Evolutionary conservation across 306 rosid species (phyloP), one percentile per base, ranked within the genome.

Genomic region (Leucaena leucocephala): DNA sequence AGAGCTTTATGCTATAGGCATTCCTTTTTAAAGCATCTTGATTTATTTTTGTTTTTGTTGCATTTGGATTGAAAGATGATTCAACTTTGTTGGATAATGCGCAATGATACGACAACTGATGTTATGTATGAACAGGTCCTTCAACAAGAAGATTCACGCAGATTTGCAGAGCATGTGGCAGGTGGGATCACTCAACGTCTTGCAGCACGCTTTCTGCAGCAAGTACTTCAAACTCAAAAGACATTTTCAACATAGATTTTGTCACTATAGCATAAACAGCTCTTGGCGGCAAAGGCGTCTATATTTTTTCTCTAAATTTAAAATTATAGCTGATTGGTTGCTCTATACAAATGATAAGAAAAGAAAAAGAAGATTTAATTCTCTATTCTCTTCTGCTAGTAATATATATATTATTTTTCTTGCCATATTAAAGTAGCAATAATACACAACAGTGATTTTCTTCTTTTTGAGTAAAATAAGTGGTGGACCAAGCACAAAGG

Each of bases 141-240:
- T 87, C 95, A 91, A 83, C 90, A 92, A 80, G 97, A 92, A 2
- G 97, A 94, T 85, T 97, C 91, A 38, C 98, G 92, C 63, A 84
- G 62, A 80, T 81, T 94, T 6, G 98, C 97, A 35, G 85, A 87
- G 5, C 89, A 88, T 67, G 91, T 94, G 40, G 76, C 87, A 40
- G 94, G 94, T 19, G 98, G 98, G 64, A 87, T 94, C 76, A 89
- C 95, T 62, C 98, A 88, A 72, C 97, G 95, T 8, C 90, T 94
- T 19, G 98, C 95, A 0, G 98, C 98, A 33, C 91, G 98, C 57
- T 76, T 92, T 85, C 89, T 94, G 74, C 91, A 89, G 68, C 98
- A 92, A 91, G 76, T 92, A 71, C 97, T 94, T 65, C 90, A 89
- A 43, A 82, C 81, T 76, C 91, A 89, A 61, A 22, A 86, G 44